Base-by-base conservation (phyloP, 2,329 filamentous ascomycete species). In the Alternaria sp. region DNA sequence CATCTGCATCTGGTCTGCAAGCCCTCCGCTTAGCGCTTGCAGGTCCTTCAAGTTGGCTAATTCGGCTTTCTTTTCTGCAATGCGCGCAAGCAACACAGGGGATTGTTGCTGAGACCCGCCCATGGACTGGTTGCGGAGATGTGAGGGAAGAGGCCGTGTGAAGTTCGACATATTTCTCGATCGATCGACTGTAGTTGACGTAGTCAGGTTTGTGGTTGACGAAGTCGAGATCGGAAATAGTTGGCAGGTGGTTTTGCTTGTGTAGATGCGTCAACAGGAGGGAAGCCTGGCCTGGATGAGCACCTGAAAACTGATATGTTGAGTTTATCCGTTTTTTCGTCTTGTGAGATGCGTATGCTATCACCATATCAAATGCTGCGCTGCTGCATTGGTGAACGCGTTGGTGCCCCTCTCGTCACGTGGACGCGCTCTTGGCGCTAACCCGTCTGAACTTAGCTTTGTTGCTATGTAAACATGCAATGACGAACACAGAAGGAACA, bases 11-110 rank as follows among this genome's bases (percentile, higher is more conserved):
- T 96, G 92, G 44, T 87, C 86, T 45, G 92, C 92, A 32, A 95
- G 85, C 2, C 90, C 91, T 21, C 90, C 91, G 71, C 91, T 95
- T 49, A 96, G 85, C 72, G 93, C 90, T 69, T 91, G 88, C 55
- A 96, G 82, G 78, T 96, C 90, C 75, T 88, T 91, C 61, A 96
- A 84, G 72, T 89, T 92, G 71, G 93, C 91, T 6, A 96, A 85
- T 79, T 96, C 93, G 57, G 89, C 88, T 79, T 91, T 93, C 84
- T 96, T 96, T 82, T 96, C 92, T 67, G 91, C 89, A 76, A 96
- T 93, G 67, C 92, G 90, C 47, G 91, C 88, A 56, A 91, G 82
- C 15, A 96, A 84, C 25, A 88, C 87, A 1, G 91, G 88, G 1
- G 91, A 91, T 78, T 92, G 90, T 51, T 88, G 70, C 77, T 55